Evolutionary conservation across 768 basidiomycete species (phyloP).

Genomic region (Hortiboletus campestris): DNA sequence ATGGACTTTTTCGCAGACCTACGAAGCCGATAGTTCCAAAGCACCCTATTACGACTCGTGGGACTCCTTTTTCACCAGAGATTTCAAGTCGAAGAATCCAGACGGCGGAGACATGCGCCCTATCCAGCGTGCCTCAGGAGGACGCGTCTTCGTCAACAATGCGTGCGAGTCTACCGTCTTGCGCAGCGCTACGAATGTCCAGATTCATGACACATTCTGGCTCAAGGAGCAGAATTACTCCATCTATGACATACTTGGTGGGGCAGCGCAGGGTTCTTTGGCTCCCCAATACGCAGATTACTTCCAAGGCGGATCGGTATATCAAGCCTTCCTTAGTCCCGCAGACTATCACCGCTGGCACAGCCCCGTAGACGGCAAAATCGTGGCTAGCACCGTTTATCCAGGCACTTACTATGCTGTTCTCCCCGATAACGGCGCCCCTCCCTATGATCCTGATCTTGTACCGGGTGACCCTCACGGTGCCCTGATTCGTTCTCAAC

Average conservation of each 20-base stretch:
- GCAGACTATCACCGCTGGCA: conserved; percentile 62
- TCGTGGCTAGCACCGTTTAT: too few relatives aligned
- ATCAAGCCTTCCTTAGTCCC: conserved; percentile 55
- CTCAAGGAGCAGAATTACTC: conserved; percentile 59
- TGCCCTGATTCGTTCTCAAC: conserved; percentile 32
- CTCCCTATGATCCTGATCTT: background rate
- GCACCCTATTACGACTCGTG: conserved; percentile 29
- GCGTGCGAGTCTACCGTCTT: conserved; percentile 54
- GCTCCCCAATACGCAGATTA: conserved; percentile 24
- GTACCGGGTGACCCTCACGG: conserved; percentile 9
- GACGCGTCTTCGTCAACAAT: conserved; percentile 28
- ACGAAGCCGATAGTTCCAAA: too few relatives aligned
- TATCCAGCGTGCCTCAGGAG: too few relatives aligned
- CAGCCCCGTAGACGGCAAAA: conserved; percentile 42
- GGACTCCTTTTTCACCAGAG: conserved; percentile 55
- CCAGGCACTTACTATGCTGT: background rate
- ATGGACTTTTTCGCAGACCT: too few relatives aligned
- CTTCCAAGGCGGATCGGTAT: conserved; percentile 49
- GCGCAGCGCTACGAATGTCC: conserved; percentile 33
- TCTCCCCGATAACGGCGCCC: too few relatives aligned
- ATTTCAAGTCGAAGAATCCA: conserved; percentile 33
- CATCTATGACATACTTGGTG: conserved; percentile 49
- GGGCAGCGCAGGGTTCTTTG: background rate
- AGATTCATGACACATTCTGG: conserved; percentile 50
- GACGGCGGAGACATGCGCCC: too few relatives aligned